Evolutionary conservation across 2,329 filamentous ascomycete species (phyloP).

Genomic region (Stromatinia cepivora): DNA sequence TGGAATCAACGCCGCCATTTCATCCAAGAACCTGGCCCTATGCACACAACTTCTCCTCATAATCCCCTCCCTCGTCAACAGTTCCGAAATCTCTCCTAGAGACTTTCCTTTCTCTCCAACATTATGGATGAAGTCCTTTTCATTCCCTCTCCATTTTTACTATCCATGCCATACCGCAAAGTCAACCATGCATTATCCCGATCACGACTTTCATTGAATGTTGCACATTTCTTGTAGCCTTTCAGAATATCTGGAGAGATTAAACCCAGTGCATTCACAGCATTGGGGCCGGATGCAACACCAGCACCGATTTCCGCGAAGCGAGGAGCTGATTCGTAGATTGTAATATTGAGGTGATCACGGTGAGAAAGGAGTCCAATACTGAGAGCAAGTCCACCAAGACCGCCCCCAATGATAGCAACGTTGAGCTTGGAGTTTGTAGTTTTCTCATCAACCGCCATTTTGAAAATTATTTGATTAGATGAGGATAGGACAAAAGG

Average conservation of each 20-base stretch:
- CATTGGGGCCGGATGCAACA: slow-evolving; percentile 30
- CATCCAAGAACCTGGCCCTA: slow-evolving; percentile 14
- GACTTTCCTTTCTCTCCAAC: neutral
- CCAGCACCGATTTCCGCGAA: slow-evolving; percentile 34
- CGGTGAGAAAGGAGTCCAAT: slow-evolving; percentile 27
- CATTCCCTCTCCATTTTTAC: neutral
- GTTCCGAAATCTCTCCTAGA: neutral
- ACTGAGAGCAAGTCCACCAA: slow-evolving; percentile 29
- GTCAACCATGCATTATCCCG: slow-evolving; percentile 31
- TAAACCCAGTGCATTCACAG: slow-evolving; percentile 25
- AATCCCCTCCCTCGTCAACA: neutral
- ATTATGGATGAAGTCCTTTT: slow-evolving; percentile 1
- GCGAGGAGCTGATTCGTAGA: slow-evolving; percentile 30
- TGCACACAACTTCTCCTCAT: slow-evolving; percentile 20
- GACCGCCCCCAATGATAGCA: slow-evolving; percentile 35
- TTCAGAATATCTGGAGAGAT: slow-evolving; percentile 28
- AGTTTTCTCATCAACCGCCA: neutral
- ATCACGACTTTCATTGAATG: slow-evolving; percentile 28
- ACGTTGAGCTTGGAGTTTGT: slow-evolving; percentile 5
- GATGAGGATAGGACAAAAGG: too few species aligned
- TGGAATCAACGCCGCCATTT: slow-evolving; percentile 9
- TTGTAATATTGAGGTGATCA: slow-evolving; percentile 21
- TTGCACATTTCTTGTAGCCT: slow-evolving; percentile 26
- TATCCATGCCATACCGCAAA: slow-evolving; percentile 18
- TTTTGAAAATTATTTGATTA: neutral